Percentiles rank a stretch among this genome's conserved stretches.
phyloP scores from a whole-genome alignment of 192 early-diverging fungal species.

The Backusella australiensis region DNA sequence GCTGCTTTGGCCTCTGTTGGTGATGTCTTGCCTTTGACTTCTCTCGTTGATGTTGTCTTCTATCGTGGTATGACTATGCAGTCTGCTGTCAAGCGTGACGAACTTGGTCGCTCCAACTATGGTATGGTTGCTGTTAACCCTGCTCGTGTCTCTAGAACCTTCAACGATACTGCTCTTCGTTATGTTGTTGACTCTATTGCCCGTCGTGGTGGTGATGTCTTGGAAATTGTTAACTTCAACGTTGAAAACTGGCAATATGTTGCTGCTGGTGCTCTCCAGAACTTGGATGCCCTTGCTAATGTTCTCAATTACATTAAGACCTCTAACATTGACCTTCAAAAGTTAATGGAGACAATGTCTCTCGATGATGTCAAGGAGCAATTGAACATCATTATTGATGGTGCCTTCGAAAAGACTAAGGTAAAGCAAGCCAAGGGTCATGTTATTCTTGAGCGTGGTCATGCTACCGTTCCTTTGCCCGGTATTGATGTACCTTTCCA shows the following conservation, averaged over 20 bases:
- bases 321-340: slow-evolving; percentile 82
- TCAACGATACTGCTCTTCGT: slow-evolving; percentile 82
- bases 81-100: slow-evolving; percentile 82
- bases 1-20: slow-evolving; percentile 88
- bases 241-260: slow-evolving; percentile 98
- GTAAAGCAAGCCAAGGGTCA: slow-evolving; percentile 62
- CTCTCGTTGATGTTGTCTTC: slow-evolving; percentile 88
- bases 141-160: slow-evolving; percentile 78
- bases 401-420: slow-evolving; percentile 62
- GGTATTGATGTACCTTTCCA: slow-evolving; percentile 99
- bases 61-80: slow-evolving; percentile 99
- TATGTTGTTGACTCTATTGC: slow-evolving; percentile 83
- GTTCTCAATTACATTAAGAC: slow-evolving; percentile 88
- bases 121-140: slow-evolving; percentile 96
- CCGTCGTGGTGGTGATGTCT: slow-evolving; percentile 67
- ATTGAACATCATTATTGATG: slow-evolving; percentile 74
- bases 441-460: slow-evolving; percentile 78
- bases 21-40: slow-evolving; percentile 81
- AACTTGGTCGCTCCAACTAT: slow-evolving; percentile 79
- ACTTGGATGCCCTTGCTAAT: slow-evolving; percentile 77
- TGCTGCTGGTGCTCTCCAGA: slow-evolving; percentile 81
- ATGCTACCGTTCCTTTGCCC: slow-evolving; percentile 86
- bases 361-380: slow-evolving; percentile 82
- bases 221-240: slow-evolving; percentile 98
- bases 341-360: slow-evolving; percentile 82